These are phyloP conservation scores for Blastomyces emzantsi DNA, from an alignment of 2,329 filamentous ascomycete genomes.

Conservation along the genomic window DNA sequence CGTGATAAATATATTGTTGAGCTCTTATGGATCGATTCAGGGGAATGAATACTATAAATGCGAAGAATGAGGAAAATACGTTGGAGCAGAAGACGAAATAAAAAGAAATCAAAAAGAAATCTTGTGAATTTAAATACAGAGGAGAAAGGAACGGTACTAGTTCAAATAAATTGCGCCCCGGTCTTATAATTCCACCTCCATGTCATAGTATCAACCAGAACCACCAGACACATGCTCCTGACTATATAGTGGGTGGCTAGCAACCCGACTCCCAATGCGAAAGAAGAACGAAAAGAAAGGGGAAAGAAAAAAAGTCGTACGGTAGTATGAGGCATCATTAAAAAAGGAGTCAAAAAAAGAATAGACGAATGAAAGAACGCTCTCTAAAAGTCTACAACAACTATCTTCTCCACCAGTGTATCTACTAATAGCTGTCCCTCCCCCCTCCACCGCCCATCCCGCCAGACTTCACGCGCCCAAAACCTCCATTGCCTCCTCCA, in stretches of 20 bases:
- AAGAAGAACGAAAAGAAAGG: not conserved
- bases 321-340: not conserved
- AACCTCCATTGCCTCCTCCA: slow-evolving; percentile 24
- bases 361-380: not conserved
- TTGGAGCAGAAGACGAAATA: not conserved
- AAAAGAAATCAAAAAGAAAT: not conserved
- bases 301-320: not conserved
- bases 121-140: not conserved
- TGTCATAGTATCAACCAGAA: not conserved
- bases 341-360: not conserved
- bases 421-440: slow-evolving; percentile 35
- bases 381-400: slow-evolving; percentile 21
- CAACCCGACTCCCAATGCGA: not conserved
- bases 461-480: slow-evolving; percentile 32
- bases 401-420: slow-evolving; percentile 32
- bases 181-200: not conserved
- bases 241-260: too few relatives aligned
- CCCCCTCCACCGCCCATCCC: slow-evolving; percentile 33
- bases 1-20: not conserved
- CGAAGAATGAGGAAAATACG: not conserved
- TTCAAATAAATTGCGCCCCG: not conserved
- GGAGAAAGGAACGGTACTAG: not conserved
- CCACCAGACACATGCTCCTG: not conserved
- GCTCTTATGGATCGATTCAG: not conserved
- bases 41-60: not conserved